phyloP scores from a whole-genome alignment of 768 basidiomycete species.

The Macrocybe gigantea region DNA sequence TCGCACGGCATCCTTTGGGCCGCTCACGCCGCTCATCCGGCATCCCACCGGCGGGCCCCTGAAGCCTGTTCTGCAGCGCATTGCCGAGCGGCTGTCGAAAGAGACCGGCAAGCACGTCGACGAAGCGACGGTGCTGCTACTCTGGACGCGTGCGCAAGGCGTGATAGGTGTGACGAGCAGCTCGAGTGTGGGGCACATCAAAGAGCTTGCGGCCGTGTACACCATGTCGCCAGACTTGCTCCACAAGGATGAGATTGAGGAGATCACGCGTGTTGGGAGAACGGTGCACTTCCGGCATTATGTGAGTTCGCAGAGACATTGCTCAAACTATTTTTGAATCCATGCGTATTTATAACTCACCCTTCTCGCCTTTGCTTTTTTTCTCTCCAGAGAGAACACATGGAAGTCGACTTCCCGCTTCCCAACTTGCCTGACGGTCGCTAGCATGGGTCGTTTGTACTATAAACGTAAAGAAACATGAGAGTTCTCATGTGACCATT shows the following conservation, averaged over 20 bases:
- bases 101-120: conserved; percentile 3
- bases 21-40: conserved; percentile 30
- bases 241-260: conserved; percentile 22
- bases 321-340: no score
- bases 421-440: conserved; percentile 21
- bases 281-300: conserved; percentile 28
- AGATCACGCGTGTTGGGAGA: conserved; percentile 29
- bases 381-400: conserved; percentile 23
- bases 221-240: conserved; percentile 20
- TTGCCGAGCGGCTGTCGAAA: conserved; percentile 13
- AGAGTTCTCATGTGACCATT: no score
- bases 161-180: conserved; percentile 27
- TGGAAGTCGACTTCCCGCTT: conserved; percentile 27
- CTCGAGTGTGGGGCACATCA: conserved; percentile 23
- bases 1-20: conserved; percentile 29
- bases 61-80: conserved; percentile 26
- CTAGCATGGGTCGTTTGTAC: no score
- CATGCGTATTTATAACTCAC: neutral
- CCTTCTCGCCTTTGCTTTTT: neutral
- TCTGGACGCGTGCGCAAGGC: conserved; percentile 27
- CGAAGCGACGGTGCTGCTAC: conserved; percentile 13
- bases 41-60: conserved; percentile 30
- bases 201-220: conserved; percentile 21
- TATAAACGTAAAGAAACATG: no score
- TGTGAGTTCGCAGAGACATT: conserved; percentile 13